Evolutionary conservation across 768 basidiomycete genomes (phyloP), one percentile per base, ranked within the genome.

Genomic region (Suillus placidus): DNA sequence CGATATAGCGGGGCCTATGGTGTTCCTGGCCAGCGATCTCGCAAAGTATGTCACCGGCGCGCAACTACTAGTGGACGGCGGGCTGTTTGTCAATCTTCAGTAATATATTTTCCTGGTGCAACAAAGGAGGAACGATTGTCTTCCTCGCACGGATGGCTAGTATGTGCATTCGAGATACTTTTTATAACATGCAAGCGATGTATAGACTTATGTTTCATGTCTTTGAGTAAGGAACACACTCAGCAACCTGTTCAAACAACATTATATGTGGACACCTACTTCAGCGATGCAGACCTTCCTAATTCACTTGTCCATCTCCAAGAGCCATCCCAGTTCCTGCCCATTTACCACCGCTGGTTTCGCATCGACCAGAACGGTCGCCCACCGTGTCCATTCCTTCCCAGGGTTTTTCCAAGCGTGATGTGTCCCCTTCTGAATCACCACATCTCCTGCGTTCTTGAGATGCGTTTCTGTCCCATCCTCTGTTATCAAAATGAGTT

Each of bases 61-160:
- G 38, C 84, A 84, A 26, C 75, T 90, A 6, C 76, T 91, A 7
- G 89, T 90, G 0, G 91, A 92, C 72, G 91, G 91, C 2, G 91
- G 91, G 0, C 76, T 89, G 56, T 90, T 90, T 67, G 90, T 91
- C 54, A 91, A 90, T 70, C 79, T 93, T 60, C 90, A 92, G 71
- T 89, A 70, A 80, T 43, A 40, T 37, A 34, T 13, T 26, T 30
- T 32, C 5, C 34, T 35, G 13, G 20, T 62, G 51, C 10, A 30
- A 42, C 32, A 55, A 13, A 47, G 32, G 38, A 67, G 57, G 38
- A 18, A 23, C 20, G 32, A 30, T 38, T 10, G 62, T 49, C 20
- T 7, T 62, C 56, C n/a, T 65, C 23, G 8, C 16, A 58, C 8
- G 4, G 4, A 40, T 5, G 40, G 8, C 57, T 58, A 58, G 38